phyloP scores from a whole-genome alignment of 257 asterid species.

The Petunia secreta region DNA sequence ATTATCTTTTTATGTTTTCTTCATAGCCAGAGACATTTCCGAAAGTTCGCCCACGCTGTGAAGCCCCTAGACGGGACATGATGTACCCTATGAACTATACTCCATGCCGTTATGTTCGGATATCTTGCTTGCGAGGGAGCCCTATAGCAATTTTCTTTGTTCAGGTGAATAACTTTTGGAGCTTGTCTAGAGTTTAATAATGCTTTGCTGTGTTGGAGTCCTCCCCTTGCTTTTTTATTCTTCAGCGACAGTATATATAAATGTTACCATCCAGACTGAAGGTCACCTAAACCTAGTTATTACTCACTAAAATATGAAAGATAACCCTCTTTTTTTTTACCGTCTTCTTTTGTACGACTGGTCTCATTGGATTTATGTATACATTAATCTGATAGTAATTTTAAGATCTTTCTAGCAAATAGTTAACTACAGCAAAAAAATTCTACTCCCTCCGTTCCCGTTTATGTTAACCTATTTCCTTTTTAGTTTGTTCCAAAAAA shows the following conservation, averaged over 20 bases:
- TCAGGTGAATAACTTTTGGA: slow-evolving; percentile 58
- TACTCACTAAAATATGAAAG: slow-evolving; percentile 12
- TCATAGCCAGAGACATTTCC: slow-evolving; percentile 92
- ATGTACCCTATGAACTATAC: slow-evolving; percentile 81
- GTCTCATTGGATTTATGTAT: neutral
- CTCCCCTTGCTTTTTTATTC: neutral
- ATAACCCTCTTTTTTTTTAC: neutral
- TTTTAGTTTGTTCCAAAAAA: too few species aligned
- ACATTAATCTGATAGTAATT: neutral
- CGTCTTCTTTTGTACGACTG: neutral
- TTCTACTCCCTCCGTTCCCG: too few species aligned
- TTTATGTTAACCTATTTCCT: too few species aligned
- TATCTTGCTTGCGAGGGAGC: slow-evolving; percentile 96
- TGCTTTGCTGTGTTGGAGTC: neutral
- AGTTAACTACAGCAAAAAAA: too few species aligned
- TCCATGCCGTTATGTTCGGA: slow-evolving; percentile 91
- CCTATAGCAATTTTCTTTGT: slow-evolving; percentile 94
- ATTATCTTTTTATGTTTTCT: slow-evolving; percentile 29
- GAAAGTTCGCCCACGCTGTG: slow-evolving; percentile 95
- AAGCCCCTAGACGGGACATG: slow-evolving; percentile 98
- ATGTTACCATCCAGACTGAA: neutral
- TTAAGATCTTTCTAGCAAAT: neutral
- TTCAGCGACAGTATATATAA: neutral
- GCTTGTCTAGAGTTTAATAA: neutral
- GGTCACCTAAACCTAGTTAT: neutral